phyloP scores from a whole-genome alignment of 192 early-diverging fungal genomes.

The Backusella macrospora region DNA sequence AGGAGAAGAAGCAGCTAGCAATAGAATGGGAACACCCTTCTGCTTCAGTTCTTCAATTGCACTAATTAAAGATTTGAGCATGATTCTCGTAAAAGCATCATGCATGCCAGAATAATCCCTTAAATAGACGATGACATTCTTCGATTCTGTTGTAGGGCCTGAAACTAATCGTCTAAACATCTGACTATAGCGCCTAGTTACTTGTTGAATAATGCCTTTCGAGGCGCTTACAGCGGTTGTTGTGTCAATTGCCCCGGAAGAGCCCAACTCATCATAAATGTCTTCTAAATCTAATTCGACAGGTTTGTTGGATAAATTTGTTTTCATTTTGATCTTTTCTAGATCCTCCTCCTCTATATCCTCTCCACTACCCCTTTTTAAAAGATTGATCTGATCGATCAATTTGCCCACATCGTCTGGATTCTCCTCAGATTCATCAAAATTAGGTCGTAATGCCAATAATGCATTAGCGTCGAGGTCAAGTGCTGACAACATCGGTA shows the following conservation, averaged over 20 bases:
- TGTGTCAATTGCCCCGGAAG: background rate
- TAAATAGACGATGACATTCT: constrained; percentile 49
- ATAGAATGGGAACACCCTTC: constrained; percentile 48
- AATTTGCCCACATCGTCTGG: background rate
- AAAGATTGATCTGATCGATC: constrained; percentile 3
- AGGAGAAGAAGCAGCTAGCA: constrained; percentile 49
- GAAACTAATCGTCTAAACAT: constrained; percentile 11
- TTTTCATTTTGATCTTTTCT: background rate
- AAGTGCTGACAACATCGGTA: constrained; percentile 14
- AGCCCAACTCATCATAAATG: constrained; percentile 9
- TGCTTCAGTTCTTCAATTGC: constrained; percentile 48
- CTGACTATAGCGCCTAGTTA: background rate
- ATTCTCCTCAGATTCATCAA: constrained; percentile 3
- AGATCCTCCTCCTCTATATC: background rate
- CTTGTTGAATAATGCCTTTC: constrained; percentile 17
- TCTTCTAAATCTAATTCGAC: constrained; percentile 5
- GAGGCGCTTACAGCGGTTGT: background rate
- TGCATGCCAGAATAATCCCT: constrained; percentile 52
- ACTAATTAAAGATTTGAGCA: constrained; percentile 45
- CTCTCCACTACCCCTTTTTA: background rate
- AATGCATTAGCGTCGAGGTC: constrained; percentile 31
- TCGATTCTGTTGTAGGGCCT: background rate
- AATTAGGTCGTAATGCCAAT: constrained; percentile 14
- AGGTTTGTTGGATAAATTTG: constrained; percentile 12
- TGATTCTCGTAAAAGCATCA: constrained; percentile 36